phyloP scores from a whole-genome alignment of 768 basidiomycete genomes.

The Podaxis sp. region DNA sequence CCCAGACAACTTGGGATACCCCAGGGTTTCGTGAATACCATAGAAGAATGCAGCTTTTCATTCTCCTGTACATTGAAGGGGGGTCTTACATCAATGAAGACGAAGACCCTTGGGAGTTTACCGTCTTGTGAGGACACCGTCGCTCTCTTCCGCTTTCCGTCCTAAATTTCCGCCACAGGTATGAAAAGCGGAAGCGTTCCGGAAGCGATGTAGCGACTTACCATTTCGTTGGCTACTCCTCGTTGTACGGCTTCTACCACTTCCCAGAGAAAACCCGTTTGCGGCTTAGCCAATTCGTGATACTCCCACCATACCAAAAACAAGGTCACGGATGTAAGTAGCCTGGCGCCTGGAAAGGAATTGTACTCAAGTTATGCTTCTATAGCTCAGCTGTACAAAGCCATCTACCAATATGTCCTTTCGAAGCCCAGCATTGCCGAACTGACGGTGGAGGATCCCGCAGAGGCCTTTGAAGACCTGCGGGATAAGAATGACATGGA shows the following conservation, averaged over 20 bases:
- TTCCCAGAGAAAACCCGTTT: conserved; percentile 90
- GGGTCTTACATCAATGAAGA: conserved; percentile 94
- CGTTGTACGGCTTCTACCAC: conserved; percentile 93
- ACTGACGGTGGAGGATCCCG: conserved; percentile 95
- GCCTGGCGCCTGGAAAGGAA: background rate
- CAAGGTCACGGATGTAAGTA: conserved; percentile 86
- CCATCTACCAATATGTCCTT: conserved; percentile 78
- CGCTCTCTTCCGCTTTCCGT: background rate
- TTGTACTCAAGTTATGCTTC: background rate
- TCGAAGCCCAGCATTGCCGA: conserved; percentile 74
- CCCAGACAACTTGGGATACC: conserved; percentile 78
- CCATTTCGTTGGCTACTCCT: conserved; percentile 94
- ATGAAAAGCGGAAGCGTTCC: conserved; percentile 74
- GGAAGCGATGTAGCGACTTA: conserved; percentile 57
- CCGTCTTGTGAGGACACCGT: conserved; percentile 63
- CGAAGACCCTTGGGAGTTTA: conserved; percentile 93
- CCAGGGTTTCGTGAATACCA: conserved; percentile 92
- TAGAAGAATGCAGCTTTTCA: conserved; percentile 90
- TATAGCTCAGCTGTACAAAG: conserved; percentile 81
- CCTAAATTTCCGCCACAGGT: conserved; percentile 42
- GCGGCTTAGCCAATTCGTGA: conserved; percentile 93
- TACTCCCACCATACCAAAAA: conserved; percentile 86
- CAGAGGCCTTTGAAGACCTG: conserved; percentile 96
- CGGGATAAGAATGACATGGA: conserved; percentile 88
- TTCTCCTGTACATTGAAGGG: conserved; percentile 91